A percentile compares a stretch with the other conserved stretches of the same genome.
These are phyloP conservation scores for Fusarium sp. DNA, from an alignment of 2,329 filamentous ascomycete genomes.

Conservation along the genomic window DNA sequence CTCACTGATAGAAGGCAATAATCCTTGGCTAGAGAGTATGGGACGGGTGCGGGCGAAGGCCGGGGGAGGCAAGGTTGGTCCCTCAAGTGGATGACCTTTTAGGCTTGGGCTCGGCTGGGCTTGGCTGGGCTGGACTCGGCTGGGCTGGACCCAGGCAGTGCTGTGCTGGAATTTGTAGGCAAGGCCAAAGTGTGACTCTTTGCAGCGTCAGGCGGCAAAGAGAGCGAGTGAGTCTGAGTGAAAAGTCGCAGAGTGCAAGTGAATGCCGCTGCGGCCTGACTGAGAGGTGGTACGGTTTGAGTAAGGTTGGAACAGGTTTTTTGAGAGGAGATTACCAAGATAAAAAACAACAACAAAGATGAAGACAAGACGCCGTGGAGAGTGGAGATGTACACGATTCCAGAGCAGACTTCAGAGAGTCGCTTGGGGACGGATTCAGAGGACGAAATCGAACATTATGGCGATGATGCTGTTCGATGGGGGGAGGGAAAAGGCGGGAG, in stretches of 20 bases:
- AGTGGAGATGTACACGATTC: constrained; percentile 53
- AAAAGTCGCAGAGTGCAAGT: constrained; percentile 61
- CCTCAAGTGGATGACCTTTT: constrained; percentile 33
- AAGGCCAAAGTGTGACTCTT: constrained; percentile 32
- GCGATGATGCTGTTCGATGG: constrained; percentile 63
- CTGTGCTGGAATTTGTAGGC: constrained; percentile 39
- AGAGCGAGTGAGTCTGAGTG: constrained; percentile 25
- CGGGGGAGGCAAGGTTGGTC: constrained; percentile 41
- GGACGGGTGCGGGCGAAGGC: constrained; percentile 29
- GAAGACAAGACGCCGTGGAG: constrained; percentile 51
- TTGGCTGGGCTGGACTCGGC: constrained; percentile 37
- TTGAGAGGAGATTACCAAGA: constrained; percentile 29
- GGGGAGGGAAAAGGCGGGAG: constrained; percentile 55
- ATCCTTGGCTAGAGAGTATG: constrained; percentile 6
- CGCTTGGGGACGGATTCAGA: constrained; percentile 63
- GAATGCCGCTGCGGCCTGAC: constrained; percentile 60
- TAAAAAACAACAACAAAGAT: constrained; percentile 44
- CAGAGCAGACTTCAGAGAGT: constrained; percentile 67
- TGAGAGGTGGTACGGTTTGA: constrained; percentile 23
- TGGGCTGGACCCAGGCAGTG: constrained; percentile 42
- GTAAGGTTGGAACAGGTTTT: constrained; percentile 5
- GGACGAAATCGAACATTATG: constrained; percentile 65
- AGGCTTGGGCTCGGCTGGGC: constrained; percentile 39
- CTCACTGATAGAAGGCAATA: constrained; percentile 40
- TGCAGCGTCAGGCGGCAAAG: constrained; percentile 38